Evolutionary conservation across 1,284 basidiomycete species (phyloP), one percentile per base, ranked within the genome.

Genomic region (Volvariella volvacea): DNA sequence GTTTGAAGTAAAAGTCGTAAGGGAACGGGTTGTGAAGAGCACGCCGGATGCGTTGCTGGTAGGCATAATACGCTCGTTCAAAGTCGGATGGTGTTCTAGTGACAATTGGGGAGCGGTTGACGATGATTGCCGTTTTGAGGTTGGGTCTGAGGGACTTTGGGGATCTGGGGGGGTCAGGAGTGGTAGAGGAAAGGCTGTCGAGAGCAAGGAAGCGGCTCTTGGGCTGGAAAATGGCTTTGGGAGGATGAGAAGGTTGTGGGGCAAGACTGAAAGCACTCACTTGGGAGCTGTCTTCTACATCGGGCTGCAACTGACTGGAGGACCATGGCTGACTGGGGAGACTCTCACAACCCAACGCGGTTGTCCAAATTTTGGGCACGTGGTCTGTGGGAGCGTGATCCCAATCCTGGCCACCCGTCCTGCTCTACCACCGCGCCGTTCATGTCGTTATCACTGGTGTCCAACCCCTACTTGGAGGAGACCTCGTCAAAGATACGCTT

Each of bases 1-100:
- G 82, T 65, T 94, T 94, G 76, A 97, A 98, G 73, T 96, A 98
- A 64, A 96, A 95, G 36, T 92, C 83, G 46, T 81, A 77, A 14
- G 91, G 86, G 63, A 92, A 85, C 0, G 94, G 93, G 58, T 93
- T 92, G 59, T 88, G 84, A 34, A 97, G 68, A 3, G 92, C 86
- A 53, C 90, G 84, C 51, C 83, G 80, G 51, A 98, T 79, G 43
- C 85, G 78, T 8, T 80, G 74, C 60, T 93, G 89, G 75, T 96
- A 96, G 42, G 78, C 72, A 67, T 89, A 87, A 67, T 92, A 96
- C 9, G 92, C 82, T 53, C 74, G 68, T 66, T 95, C 94, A 56
- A 97, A 87, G 1, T 75, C 68, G 0, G 78, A 82, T 0, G 83
- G 88, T 0, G 83, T 78, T 31, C 83, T 81, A 0, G 91, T 89